Conservation (phyloP, 2,329 filamentous ascomycete species). For the Phaeosphaeria sp. region DNA sequence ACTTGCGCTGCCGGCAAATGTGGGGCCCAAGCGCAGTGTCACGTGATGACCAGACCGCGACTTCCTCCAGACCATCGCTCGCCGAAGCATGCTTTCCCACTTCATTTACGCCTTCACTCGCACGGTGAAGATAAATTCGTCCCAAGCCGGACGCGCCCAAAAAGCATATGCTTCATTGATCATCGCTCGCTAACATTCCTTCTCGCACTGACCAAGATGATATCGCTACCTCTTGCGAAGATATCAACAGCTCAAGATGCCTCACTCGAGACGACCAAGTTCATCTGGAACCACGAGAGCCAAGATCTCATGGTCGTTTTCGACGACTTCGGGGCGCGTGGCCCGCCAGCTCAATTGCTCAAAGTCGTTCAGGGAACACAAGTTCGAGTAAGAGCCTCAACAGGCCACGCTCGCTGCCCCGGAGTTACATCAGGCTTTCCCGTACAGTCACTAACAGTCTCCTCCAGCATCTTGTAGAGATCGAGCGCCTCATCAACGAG, state of each 20-base stretch:
- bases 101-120: too few species aligned
- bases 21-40: slow-evolving; percentile 12
- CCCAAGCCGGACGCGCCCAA: neutral
- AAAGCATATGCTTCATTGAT: slow-evolving; percentile 1
- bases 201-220: slow-evolving; percentile 24
- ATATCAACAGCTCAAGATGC: slow-evolving; percentile 44
- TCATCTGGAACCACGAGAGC: slow-evolving; percentile 46
- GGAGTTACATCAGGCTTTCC: neutral
- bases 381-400: slow-evolving; percentile 48
- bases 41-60: slow-evolving; percentile 25
- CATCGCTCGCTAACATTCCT: slow-evolving; percentile 16
- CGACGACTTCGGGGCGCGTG: slow-evolving; percentile 37
- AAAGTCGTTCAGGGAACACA: slow-evolving; percentile 51
- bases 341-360: slow-evolving; percentile 39
- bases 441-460: slow-evolving; percentile 10
- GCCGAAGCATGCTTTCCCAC: neutral
- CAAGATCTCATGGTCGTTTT: slow-evolving; percentile 41
- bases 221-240: slow-evolving; percentile 41
- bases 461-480: slow-evolving; percentile 29
- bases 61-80: slow-evolving; percentile 21
- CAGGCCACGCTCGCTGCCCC: neutral
- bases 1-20: slow-evolving; percentile 18
- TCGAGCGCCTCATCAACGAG: slow-evolving; percentile 31
- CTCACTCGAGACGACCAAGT: slow-evolving; percentile 30
- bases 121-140: neutral